Evolutionary conservation across 768 basidiomycete genomes (phyloP), one percentile per base, ranked within the genome.

Genomic region (Tephrocybe sp.): DNA sequence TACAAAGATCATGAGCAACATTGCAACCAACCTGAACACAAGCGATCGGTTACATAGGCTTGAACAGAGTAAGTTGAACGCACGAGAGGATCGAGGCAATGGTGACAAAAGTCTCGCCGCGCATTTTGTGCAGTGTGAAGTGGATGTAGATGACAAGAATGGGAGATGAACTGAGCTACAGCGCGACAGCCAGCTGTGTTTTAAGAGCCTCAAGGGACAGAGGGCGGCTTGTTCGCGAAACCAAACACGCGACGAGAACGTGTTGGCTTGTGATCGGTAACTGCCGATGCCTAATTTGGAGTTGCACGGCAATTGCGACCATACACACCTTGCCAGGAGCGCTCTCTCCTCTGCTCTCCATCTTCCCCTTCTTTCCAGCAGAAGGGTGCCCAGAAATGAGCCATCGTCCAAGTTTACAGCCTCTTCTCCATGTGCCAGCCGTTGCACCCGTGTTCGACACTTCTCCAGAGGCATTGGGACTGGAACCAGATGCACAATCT

Each of bases 21-120:
- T 53, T 70, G 76, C 82, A 53, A 62, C 75, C 66, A 76, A 60
- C 25, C 74, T 77, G 55, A 46, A 42, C 44, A n/a, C 34, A 51
- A 28, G 36, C 34, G 56, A 67, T 54, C 65, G 57, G 45, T 26
- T 12, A 32, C 28, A 39, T 40, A 54, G 55, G 56, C 26, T 45
- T 55, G 54, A 45, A 36, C 44, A 47, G 37, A 52, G 18, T 21
- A 40, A 56, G 44, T 49, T 50, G 38, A 38, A 72, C 85, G 50
- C 64, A 88, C 89, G 89, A 84, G 45, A 92, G 72, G 49, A 89
- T 58, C 41, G 89, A 80, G 43, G 84, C 88, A 55, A 81, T 67
- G 48, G 84, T 82, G 36, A 92, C 78, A 66, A 87, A 91, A 52
- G 87, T 57, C 77, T 90, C 88, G 25, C 89, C 89, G 51, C 78